Evolutionary conservation across 2,329 filamentous ascomycete genomes (phyloP).

Genomic region (Fusarium sp.): DNA sequence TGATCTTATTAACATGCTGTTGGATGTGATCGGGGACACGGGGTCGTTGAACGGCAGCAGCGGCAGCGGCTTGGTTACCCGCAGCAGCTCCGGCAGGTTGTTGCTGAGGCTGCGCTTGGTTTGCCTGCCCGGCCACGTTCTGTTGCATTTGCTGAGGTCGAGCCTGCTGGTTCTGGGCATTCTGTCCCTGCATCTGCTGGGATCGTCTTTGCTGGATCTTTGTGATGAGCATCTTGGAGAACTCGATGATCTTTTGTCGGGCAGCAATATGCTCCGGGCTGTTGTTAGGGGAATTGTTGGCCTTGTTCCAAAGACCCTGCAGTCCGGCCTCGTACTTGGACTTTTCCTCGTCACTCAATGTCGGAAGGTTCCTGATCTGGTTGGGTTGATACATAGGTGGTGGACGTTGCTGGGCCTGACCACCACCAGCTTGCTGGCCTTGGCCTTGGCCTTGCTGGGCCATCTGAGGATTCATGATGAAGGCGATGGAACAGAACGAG

Average conservation of each 20-base stretch:
- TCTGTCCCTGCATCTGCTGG: conserved; percentile 50
- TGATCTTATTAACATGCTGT: conserved; percentile 62
- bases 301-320: conserved; percentile 64
- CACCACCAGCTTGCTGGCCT: conserved; percentile 42
- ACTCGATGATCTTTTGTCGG: conserved; percentile 69
- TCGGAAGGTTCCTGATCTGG: conserved; percentile 63
- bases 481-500: not conserved
- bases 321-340: conserved; percentile 70
- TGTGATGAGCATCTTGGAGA: conserved; percentile 67
- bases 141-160: conserved; percentile 43
- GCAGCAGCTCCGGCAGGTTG: conserved; percentile 21
- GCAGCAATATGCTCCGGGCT: conserved; percentile 64
- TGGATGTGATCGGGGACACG: conserved; percentile 60
- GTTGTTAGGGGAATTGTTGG: conserved; percentile 61
- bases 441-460: conserved; percentile 45
- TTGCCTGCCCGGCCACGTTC: conserved; percentile 31
- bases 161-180: conserved; percentile 43
- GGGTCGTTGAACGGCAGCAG: conserved; percentile 44
- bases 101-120: conserved; percentile 41
- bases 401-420: conserved; percentile 44
- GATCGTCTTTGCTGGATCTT: conserved; percentile 62
- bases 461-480: conserved; percentile 45
- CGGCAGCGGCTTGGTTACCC: conserved; percentile 27
- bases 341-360: conserved; percentile 67
- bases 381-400: conserved; percentile 63